A percentile compares a stretch with the other conserved stretches of the same genome.
Conservation (phyloP, 2,329 filamentous ascomycete species). For the Arthrobotrys sphaeroides region DNA sequence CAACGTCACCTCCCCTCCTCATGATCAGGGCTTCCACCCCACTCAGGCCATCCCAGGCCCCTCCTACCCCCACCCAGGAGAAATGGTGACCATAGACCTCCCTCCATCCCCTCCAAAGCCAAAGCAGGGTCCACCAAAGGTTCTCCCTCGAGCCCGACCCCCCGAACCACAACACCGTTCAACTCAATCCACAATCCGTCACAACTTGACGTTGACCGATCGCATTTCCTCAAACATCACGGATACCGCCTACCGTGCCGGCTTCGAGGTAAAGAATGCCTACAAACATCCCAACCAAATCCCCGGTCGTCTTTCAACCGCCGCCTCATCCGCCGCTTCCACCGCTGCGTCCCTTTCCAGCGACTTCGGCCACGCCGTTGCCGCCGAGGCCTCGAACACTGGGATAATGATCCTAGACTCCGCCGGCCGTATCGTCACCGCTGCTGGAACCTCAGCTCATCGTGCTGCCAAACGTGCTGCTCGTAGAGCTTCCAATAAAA, state of each 20-base stretch:
- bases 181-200: too few relatives aligned
- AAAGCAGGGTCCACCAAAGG: not conserved
- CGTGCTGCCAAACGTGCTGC: not conserved
- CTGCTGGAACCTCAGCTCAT: not conserved
- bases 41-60: too few relatives aligned
- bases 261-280: slow-evolving; percentile 28
- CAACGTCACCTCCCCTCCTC: too few relatives aligned
- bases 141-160: not conserved
- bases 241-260: slow-evolving; percentile 29
- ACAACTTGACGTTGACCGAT: slow-evolving; percentile 12
- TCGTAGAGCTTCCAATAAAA: slow-evolving; percentile 3
- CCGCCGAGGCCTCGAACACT: not conserved
- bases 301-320: slow-evolving; percentile 4
- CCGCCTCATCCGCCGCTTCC: not conserved
- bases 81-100: slow-evolving; percentile 17
- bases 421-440: not conserved
- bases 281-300: slow-evolving; percentile 16
- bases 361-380: not conserved
- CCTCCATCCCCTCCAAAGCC: slow-evolving; percentile 22
- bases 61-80: not conserved
- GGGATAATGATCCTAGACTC: not conserved
- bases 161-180: not conserved
- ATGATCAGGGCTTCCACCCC: too few relatives aligned
- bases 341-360: not conserved
- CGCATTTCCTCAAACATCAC: slow-evolving; percentile 6